Evolutionary conservation across 2,329 filamentous ascomycete species (phyloP).

Genomic region (Talaromyces pinophilus): DNA sequence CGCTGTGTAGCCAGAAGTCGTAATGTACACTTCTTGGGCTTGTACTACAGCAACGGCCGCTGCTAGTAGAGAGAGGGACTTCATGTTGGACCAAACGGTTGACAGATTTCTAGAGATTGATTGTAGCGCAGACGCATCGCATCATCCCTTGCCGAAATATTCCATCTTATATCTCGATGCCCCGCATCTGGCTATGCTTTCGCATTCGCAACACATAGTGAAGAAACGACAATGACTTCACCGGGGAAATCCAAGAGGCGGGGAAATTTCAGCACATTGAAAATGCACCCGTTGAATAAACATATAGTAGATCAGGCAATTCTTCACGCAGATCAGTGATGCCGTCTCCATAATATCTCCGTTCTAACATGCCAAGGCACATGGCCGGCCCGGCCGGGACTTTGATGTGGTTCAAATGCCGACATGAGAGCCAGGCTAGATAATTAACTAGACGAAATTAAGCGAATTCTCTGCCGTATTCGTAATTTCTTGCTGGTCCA

Average conservation of each 20-base stretch:
- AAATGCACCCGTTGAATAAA: neutral
- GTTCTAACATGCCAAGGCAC: neutral
- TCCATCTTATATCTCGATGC: neutral
- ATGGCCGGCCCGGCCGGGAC: no score
- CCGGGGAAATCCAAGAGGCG: neutral
- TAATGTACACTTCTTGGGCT: conserved; percentile 33
- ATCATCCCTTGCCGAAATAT: neutral
- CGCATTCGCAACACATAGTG: no score
- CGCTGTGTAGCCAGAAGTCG: conserved; percentile 29
- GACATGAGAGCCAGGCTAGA: neutral
- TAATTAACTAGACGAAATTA: neutral
- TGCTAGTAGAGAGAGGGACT: neutral
- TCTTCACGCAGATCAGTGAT: neutral
- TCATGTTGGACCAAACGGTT: neutral
- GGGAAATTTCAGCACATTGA: neutral
- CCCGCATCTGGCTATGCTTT: neutral
- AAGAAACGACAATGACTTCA: neutral
- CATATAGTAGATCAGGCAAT: neutral
- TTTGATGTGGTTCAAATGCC: neutral
- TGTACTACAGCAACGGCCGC: conserved; percentile 11
- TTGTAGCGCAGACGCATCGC: no score
- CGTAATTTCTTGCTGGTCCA: neutral
- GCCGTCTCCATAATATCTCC: neutral
- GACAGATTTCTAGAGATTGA: no score
- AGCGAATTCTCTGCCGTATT: neutral